Evolutionary conservation across 352 stramenopile species (phyloP).

Genomic region (Globisporangium carolinianum): DNA sequence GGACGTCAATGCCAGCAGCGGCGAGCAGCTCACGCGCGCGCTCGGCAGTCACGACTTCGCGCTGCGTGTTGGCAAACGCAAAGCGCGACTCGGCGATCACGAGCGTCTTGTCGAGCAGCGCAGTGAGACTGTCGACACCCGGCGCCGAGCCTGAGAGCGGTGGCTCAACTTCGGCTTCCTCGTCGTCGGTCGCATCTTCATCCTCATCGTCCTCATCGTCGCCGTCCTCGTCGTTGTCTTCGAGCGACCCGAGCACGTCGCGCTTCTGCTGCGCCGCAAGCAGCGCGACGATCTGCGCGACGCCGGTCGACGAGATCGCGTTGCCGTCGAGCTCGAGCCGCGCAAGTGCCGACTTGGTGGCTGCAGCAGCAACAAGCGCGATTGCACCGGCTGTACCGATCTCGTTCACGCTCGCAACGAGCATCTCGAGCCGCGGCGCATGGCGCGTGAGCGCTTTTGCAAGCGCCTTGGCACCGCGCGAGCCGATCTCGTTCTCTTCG

Average conservation of each 20-base stretch:
- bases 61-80: slow-evolving; percentile 44
- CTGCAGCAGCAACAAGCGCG: slow-evolving; percentile 62
- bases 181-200: slow-evolving; percentile 25
- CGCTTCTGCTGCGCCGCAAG: slow-evolving; percentile 47
- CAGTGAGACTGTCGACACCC: slow-evolving; percentile 38
- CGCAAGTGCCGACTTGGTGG: slow-evolving; percentile 41
- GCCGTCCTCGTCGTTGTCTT: slow-evolving; percentile 82
- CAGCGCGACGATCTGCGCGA: slow-evolving; percentile 44
- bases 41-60: slow-evolving; percentile 61
- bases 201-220: slow-evolving; percentile 53
- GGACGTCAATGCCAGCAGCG: slow-evolving; percentile 29
- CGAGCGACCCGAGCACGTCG: slow-evolving; percentile 55
- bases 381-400: slow-evolving; percentile 84
- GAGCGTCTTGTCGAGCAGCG: slow-evolving; percentile 37
- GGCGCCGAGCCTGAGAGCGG: slow-evolving; percentile 7
- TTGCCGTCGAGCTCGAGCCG: slow-evolving; percentile 78
- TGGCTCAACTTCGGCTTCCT: slow-evolving; percentile 31
- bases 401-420: slow-evolving; percentile 86
- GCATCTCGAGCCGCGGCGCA: slow-evolving; percentile 52
- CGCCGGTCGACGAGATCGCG: slow-evolving; percentile 61
- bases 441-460: slow-evolving; percentile 56
- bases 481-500: slow-evolving; percentile 93
- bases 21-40: slow-evolving; percentile 44
- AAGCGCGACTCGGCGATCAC: slow-evolving; percentile 35
- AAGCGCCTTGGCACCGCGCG: slow-evolving; percentile 70